Evolutionary conservation across 78 protist species (phyloP), one percentile per base, ranked within the genome.

Genomic region (Emiliania huxleyi): DNA sequence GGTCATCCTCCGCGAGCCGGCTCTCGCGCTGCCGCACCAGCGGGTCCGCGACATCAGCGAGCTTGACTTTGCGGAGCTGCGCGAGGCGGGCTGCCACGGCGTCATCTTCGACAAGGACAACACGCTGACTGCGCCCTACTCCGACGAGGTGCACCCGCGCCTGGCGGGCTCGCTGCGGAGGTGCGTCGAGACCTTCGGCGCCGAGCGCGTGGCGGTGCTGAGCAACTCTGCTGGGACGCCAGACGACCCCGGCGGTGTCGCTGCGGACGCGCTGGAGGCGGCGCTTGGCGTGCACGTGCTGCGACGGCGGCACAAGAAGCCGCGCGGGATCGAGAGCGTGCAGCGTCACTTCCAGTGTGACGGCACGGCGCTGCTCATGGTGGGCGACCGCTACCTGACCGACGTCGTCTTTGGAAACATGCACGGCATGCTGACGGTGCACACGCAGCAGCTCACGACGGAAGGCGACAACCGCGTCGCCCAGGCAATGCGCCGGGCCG

Each of bases 401-500:
- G 85, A 77, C n/a, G 46, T 77, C n/a, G 29, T 22, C 23, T 77
- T 77, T 21, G 85, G 85, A 1, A 77, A 77, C 85, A 1, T 40
- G 42, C 85, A 77, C 85, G 85, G 85, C 25, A 77, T 77, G 85
- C 85, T 77, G 48, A 23, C 37, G 25, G 85, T 77, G 81, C 81
- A 35, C 42, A 71, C 81, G 43, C 19, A 4, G n/a, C 81, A 37
- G 5, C 81, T 71, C 18, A 37, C 81, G n/a, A 35, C 18, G 29
- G 43, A 11, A 3, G 81, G 81, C 81, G 81, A 71, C 45, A 29
- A 29, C 45, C 81, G 40, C n/a, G 42, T 71, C 43, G 81, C 42
- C 15, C 37, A 18, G 18, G 43, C n/a, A 6, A 37, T 37, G 42
- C 81, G 22, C 45, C 35, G 35, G 19, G 23, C 33, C 8, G 73